Evolutionary conservation across 1,139 yeast genomes (phyloP), one percentile per base, ranked within the genome.

Genomic region (Spencermartinsiella ligniputridi): DNA sequence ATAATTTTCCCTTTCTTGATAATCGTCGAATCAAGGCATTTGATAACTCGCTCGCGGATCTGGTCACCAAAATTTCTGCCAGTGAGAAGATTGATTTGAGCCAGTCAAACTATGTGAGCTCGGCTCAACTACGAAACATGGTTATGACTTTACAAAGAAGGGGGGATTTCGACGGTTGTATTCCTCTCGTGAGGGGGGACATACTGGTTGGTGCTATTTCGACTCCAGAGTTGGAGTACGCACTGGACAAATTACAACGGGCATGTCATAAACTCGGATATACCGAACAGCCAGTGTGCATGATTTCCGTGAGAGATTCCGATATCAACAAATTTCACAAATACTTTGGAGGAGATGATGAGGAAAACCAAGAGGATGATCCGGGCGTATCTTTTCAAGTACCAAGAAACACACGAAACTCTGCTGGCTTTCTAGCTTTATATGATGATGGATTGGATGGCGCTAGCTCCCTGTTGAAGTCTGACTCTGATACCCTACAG

Each of bases 1-100:
- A 77, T 55, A 76, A 76, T 49, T 78, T 74, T 53, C 84, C 84
- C 3, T 79, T 76, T 52, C 66, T 79, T 67, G 70, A 70, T 41
- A 71, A 69, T 46, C 57, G 67, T 12, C 55, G 63, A 22, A 55
- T 63, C 1, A 63, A 64, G 5, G 62, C 65, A 12, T 69, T 68
- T 47, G 46, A 68, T 63, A 35, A 75, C 57, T 60, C 69, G 57
- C 39, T 79, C 59, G 69, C 69, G 1, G 79, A 74, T 30, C 61
- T 76, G 16, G 65, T 75, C 17, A 64, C 69, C 6, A 62, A 60
- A 2, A 55, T 54, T 9, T 61, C 52, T 8, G 45, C 42, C 15
- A 39, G 37, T 29, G 53, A 49, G 40, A 38, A 53, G 21, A 64
- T 78, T 32, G 78, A 75, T 51, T 54, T 77, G 3, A 55, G 70